Evolutionary conservation across 2,329 filamentous ascomycete species (phyloP).

Genomic region (Hypomyces rosellus): DNA sequence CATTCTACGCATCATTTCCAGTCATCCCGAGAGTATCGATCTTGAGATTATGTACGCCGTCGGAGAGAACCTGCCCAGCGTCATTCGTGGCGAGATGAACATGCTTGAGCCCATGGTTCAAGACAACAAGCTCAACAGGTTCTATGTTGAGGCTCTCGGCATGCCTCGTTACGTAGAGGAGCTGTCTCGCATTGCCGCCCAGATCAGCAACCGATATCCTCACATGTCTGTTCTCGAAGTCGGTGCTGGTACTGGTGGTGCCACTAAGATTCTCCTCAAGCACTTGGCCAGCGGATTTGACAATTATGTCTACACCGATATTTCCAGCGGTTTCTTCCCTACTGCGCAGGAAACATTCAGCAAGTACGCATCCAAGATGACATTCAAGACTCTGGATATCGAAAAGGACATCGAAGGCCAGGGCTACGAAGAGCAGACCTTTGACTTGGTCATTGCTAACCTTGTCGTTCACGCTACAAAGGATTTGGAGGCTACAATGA

Average conservation of each 20-base stretch:
- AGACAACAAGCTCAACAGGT: neutral
- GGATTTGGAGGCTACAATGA: neutral
- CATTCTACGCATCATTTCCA: too few species aligned
- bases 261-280: neutral
- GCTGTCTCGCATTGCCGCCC: constrained; percentile 14
- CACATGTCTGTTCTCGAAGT: constrained; percentile 35
- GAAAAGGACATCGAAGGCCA: neutral
- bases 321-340: neutral
- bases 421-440: neutral
- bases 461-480: neutral
- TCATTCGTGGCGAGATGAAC: neutral
- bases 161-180: neutral
- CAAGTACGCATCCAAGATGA: neutral
- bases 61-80: neutral
- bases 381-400: neutral
- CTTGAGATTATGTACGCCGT: neutral
- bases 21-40: too few species aligned
- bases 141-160: neutral
- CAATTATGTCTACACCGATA: neutral
- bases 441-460: constrained; percentile 1
- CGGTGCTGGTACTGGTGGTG: constrained; percentile 33
- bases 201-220: constrained; percentile 33
- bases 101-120: neutral
- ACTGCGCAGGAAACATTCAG: neutral
- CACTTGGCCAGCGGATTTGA: neutral